Conservation (phyloP, 306 rosid species). For the Citrullus mucosospermus region DNA sequence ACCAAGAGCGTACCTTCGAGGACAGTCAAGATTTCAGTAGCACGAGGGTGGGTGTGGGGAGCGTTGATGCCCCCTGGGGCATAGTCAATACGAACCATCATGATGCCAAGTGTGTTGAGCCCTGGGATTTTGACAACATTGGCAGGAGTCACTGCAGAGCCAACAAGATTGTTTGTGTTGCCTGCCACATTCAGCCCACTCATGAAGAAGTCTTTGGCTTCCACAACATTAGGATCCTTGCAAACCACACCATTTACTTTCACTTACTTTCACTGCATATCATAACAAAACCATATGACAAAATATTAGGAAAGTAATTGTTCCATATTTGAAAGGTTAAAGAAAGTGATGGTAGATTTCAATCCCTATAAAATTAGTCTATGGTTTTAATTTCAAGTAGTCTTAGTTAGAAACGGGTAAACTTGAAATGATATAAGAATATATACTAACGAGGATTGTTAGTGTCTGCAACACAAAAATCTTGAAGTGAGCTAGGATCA, state of each 20-base stretch:
- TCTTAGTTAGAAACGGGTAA: too few relatives aligned
- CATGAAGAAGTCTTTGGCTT: slow-evolving; percentile 24
- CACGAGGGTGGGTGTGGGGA: slow-evolving; percentile 26
- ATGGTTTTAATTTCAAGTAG: too few relatives aligned
- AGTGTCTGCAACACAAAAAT: not conserved
- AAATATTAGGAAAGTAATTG: too few relatives aligned
- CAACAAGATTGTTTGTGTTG: slow-evolving; percentile 18
- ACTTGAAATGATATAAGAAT: too few relatives aligned
- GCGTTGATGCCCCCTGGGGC: slow-evolving; percentile 25
- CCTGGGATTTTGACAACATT: slow-evolving; percentile 22
- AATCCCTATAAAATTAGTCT: too few relatives aligned
- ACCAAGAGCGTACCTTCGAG: slow-evolving; percentile 22
- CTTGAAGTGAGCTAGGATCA: not conserved
- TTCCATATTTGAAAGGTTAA: too few relatives aligned
- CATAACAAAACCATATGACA: too few relatives aligned
- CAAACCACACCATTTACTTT: slow-evolving; percentile 18
- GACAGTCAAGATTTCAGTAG: slow-evolving; percentile 18
- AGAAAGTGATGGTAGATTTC: too few relatives aligned
- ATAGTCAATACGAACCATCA: slow-evolving; percentile 21
- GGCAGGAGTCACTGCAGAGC: slow-evolving; percentile 17
- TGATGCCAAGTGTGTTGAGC: slow-evolving; percentile 24
- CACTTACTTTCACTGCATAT: slow-evolving; percentile 14
- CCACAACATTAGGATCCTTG: slow-evolving; percentile 20
- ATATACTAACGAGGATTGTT: not conserved
- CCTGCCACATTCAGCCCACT: slow-evolving; percentile 15